A percentile compares a stretch with the other conserved stretches of the same genome.
phyloP scores from a whole-genome alignment of 2,329 filamentous ascomycete species.

The Colletotrichum viniferum region DNA sequence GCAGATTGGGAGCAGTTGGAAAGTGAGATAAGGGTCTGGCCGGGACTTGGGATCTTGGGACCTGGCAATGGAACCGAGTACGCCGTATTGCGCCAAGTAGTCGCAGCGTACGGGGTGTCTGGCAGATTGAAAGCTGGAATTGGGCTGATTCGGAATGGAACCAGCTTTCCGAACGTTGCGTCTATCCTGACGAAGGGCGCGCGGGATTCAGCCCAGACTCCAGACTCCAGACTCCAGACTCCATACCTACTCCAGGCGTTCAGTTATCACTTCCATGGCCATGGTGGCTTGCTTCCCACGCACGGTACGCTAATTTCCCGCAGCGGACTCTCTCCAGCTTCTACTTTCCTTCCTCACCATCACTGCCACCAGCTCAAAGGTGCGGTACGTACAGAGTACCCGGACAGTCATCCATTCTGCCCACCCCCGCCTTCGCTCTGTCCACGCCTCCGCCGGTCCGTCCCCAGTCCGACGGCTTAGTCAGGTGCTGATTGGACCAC shows the following conservation, averaged over 20 bases:
- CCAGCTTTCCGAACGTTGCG: not conserved
- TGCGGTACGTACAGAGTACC: not conserved
- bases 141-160: not conserved
- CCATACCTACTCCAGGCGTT: not conserved
- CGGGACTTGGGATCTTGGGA: not conserved
- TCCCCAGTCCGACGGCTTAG: not conserved
- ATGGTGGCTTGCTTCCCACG: not conserved
- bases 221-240: not conserved
- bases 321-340: not conserved
- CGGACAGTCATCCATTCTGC: not conserved
- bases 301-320: not conserved
- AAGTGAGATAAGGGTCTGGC: not conserved
- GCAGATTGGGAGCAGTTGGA: not conserved
- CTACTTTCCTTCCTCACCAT: not conserved
- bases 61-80: not conserved
- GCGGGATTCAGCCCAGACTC: not conserved
- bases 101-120: not conserved
- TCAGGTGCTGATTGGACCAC: not conserved
- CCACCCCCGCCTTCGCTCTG: not conserved
- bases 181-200: not conserved
- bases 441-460: not conserved
- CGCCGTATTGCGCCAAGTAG: not conserved
- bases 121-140: not conserved
- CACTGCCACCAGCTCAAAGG: not conserved
- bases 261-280: not conserved